Percentiles rank a stretch among this genome's conserved stretches.
These are phyloP conservation scores for Furculomyces boomerangus DNA, from an alignment of 371 early-diverging fungal genomes.

Conservation along the genomic window DNA sequence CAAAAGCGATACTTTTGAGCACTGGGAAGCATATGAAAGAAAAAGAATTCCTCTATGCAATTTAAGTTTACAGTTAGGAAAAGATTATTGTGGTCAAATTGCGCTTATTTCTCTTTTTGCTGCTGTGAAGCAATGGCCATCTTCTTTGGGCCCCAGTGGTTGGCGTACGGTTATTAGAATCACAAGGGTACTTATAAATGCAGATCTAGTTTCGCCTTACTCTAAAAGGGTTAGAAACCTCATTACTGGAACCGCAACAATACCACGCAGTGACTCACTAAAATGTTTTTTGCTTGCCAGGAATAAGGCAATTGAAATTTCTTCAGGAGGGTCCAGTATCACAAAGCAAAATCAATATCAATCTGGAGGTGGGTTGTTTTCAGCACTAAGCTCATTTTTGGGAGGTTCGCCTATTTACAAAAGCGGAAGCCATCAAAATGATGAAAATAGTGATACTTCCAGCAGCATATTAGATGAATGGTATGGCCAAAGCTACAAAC, in stretches of 20 bases:
- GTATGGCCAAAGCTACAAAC: no score
- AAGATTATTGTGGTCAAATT: constrained; percentile 70
- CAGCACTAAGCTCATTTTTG: constrained; percentile 24
- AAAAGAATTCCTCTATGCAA: constrained; percentile 41
- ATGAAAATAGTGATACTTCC: not conserved
- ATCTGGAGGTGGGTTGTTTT: constrained; percentile 19
- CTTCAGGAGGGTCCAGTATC: constrained; percentile 44
- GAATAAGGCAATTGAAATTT: not conserved
- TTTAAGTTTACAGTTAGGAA: constrained; percentile 65
- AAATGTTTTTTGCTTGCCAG: constrained; percentile 4
- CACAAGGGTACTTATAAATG: constrained; percentile 5
- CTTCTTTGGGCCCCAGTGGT: constrained; percentile 30
- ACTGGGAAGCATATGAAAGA: constrained; percentile 38
- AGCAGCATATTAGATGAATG: not conserved
- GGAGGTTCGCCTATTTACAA: constrained; percentile 7
- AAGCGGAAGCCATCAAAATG: not conserved
- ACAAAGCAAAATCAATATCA: constrained; percentile 43
- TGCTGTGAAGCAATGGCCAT: constrained; percentile 3
- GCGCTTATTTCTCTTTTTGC: constrained; percentile 71
- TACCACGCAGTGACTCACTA: constrained; percentile 55
- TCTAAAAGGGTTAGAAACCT: constrained; percentile 22
- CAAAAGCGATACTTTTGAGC: constrained; percentile 54
- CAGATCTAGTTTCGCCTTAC: constrained; percentile 12
- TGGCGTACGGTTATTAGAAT: constrained; percentile 36
- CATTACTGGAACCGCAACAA: constrained; percentile 49